These are phyloP conservation scores for Tieghemiomyces parasiticus DNA, from an alignment of 192 early-diverging fungal species.

Conservation along the genomic window DNA sequence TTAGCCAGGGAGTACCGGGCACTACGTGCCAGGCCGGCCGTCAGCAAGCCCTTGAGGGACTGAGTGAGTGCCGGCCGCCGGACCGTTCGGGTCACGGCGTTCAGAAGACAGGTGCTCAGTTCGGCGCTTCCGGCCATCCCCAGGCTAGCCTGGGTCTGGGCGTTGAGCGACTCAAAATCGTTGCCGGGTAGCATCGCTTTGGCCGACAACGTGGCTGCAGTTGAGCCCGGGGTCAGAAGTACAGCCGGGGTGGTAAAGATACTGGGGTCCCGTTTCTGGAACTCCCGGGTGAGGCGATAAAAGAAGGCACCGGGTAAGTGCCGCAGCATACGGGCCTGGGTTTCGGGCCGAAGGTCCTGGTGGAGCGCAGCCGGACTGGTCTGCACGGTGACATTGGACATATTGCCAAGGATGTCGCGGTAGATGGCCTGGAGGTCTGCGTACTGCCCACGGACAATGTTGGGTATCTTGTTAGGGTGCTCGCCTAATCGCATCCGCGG, in stretches of 20 bases:
- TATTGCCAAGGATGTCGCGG: constrained; percentile 28
- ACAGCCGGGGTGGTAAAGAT: constrained; percentile 7
- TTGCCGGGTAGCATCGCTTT: too few species aligned
- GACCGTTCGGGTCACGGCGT: constrained; percentile 35
- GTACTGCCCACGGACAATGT: constrained; percentile 78
- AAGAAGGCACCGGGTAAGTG: constrained; percentile 70
- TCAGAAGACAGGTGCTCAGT: constrained; percentile 31
- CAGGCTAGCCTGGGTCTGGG: constrained; percentile 22
- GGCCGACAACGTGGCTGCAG: too few species aligned
- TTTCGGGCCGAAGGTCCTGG: constrained; percentile 44
- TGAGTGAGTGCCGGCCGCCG: constrained; percentile 74
- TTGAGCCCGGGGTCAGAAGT: neutral
- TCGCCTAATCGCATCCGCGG: constrained; percentile 88
- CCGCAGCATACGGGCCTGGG: constrained; percentile 51
- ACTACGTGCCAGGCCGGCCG: constrained; percentile 61
- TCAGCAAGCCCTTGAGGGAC: constrained; percentile 80
- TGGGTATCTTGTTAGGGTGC: constrained; percentile 89
- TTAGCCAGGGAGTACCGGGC: constrained; percentile 40
- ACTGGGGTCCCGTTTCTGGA: constrained; percentile 16
- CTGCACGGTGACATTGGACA: constrained; percentile 29
- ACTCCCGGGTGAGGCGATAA: constrained; percentile 30
- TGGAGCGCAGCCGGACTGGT: constrained; percentile 22
- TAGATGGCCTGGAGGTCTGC: constrained; percentile 40
- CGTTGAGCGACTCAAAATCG: constrained; percentile 15
- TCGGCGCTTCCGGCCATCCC: constrained; percentile 16